Evolutionary conservation across 1,284 basidiomycete genomes (phyloP).

Genomic region (Ganoderma multipileum): DNA sequence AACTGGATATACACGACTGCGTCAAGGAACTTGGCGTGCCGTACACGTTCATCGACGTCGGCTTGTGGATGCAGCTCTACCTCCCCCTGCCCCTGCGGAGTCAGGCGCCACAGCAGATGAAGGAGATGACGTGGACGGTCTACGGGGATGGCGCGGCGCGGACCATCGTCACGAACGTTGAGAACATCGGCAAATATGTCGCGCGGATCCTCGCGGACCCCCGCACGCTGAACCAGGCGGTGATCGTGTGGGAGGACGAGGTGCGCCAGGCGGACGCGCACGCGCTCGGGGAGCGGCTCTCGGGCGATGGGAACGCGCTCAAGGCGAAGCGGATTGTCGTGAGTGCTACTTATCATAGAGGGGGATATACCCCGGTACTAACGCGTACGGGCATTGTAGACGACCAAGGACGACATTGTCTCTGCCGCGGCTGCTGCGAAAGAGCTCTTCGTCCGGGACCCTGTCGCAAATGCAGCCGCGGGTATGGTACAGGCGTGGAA

Average conservation of each 20-base stretch:
- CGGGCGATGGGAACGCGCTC: constrained; percentile 25
- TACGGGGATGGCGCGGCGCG: constrained; percentile 25
- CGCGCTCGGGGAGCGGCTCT: constrained; percentile 25
- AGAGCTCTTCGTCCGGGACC: constrained; percentile 7
- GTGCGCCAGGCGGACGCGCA: constrained; percentile 26
- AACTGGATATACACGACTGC: constrained; percentile 30
- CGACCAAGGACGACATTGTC: constrained; percentile 21
- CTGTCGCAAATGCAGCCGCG: background rate
- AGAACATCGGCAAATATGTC: constrained; percentile 32
- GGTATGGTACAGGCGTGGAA: constrained; percentile 3
- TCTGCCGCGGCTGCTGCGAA: constrained; percentile 3
- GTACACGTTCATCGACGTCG: constrained; percentile 37
- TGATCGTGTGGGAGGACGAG: constrained; percentile 40
- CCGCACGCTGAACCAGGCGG: constrained; percentile 35
- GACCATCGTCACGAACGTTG: constrained; percentile 26
- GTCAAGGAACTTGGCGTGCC: constrained; percentile 28
- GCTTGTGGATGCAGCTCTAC: constrained; percentile 36
- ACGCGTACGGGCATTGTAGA: constrained; percentile 7
- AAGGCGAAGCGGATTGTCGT: constrained; percentile 18
- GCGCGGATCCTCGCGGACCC: constrained; percentile 35
- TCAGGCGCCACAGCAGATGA: background rate
- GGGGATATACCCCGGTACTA: too few relatives aligned
- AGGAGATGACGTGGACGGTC: constrained; percentile 9
- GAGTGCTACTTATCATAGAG: background rate
- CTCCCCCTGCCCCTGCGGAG: constrained; percentile 23